Evolutionary conservation across 2,329 filamentous ascomycete species (phyloP).

Genomic region (Paecilomyces formosus): DNA sequence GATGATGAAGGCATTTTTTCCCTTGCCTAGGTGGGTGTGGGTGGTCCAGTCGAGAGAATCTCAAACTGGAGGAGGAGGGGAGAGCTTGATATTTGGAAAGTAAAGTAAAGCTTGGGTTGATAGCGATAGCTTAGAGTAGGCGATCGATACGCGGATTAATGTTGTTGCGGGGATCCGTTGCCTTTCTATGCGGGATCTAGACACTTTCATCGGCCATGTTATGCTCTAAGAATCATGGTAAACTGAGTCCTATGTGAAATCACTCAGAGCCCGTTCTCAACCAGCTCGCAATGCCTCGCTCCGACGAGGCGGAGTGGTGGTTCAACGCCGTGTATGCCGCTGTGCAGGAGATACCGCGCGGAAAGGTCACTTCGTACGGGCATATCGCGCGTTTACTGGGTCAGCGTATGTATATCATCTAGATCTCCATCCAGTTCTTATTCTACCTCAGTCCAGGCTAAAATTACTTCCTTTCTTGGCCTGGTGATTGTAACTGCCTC

Average conservation of each 20-base stretch:
- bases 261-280: too few relatives aligned
- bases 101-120: background rate
- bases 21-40: background rate
- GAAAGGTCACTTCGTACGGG: conserved; percentile 81
- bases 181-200: background rate
- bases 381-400: conserved; percentile 58
- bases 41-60: background rate
- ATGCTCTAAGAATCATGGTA: too few relatives aligned
- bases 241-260: too few relatives aligned
- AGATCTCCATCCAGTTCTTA: too few relatives aligned
- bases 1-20: conserved; percentile 44
- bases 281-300: conserved; percentile 30
- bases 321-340: conserved; percentile 67
- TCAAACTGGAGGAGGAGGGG: conserved; percentile 4
- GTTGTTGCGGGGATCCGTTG: conserved; percentile 13
- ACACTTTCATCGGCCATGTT: background rate
- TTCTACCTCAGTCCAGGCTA: too few relatives aligned
- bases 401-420: conserved; percentile 53
- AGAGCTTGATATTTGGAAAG: conserved; percentile 37
- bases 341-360: conserved; percentile 74
- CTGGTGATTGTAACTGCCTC: too few relatives aligned
- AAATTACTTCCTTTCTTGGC: too few relatives aligned
- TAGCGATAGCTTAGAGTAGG: background rate
- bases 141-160: conserved; percentile 13
- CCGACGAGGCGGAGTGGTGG: conserved; percentile 43